Percentiles rank a stretch among this genome's conserved stretches.
Conservation (phyloP, 345 rosid species). For the Eucalyptus marginata region DNA sequence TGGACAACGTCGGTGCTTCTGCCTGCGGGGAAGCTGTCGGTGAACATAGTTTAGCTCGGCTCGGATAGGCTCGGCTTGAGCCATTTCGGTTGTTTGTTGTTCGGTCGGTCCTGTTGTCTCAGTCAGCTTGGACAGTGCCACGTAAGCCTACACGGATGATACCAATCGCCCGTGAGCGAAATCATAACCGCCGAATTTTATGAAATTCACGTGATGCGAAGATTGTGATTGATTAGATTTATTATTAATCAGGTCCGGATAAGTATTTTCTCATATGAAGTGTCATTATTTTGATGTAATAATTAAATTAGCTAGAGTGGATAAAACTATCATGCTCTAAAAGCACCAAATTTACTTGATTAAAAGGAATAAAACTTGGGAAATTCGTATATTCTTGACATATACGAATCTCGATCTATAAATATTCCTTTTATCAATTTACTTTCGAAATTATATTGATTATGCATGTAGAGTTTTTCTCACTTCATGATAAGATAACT, state of each 20-base stretch:
- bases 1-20: not conserved
- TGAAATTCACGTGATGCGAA: not conserved
- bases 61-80: not conserved
- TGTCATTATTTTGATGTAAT: not conserved
- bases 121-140: not conserved
- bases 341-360: not conserved
- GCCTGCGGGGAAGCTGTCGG: not conserved
- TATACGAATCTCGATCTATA: fast-evolving
- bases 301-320: not conserved
- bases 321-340: not conserved
- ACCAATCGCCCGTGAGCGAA: not conserved
- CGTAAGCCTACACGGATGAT: not conserved
- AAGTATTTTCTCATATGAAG: not conserved
- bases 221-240: not conserved
- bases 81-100: not conserved
- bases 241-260: not conserved
- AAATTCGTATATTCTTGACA: fast-evolving
- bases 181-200: not conserved
- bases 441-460: not conserved
- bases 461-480: not conserved
- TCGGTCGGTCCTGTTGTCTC: not conserved
- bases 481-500: fast-evolving
- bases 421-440: not conserved
- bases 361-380: fast-evolving
- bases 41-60: not conserved